These are phyloP conservation scores for Pisolithus orientalis DNA, from an alignment of 768 basidiomycete genomes.

Conservation along the genomic window DNA sequence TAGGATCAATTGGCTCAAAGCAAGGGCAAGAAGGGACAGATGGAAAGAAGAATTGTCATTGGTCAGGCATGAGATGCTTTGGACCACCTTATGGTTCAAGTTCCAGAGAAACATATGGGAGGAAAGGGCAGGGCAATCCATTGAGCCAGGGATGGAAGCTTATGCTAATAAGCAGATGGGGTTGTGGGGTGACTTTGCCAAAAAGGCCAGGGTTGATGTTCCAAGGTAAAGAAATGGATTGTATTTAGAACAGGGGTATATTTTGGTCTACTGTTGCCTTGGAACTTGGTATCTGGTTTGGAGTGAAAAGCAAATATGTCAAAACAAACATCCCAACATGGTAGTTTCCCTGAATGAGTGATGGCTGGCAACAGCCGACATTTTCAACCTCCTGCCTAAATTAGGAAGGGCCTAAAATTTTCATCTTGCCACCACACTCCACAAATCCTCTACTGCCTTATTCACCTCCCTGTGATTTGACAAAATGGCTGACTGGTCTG, in stretches of 20 bases:
- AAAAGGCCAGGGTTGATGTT: not conserved
- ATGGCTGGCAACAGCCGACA: not conserved
- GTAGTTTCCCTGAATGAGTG: not conserved
- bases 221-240: not conserved
- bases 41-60: slow-evolving; percentile 16
- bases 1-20: too few relatives aligned
- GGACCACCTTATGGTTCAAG: slow-evolving; percentile 10
- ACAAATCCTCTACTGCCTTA: not conserved
- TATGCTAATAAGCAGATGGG: not conserved
- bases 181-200: not conserved
- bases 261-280: too few relatives aligned
- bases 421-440: not conserved
- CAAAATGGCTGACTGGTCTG: not conserved
- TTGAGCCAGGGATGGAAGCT: not conserved
- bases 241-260: not conserved
- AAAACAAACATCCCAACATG: not conserved
- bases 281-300: too few relatives aligned
- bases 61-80: slow-evolving; percentile 13
- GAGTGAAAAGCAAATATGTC: not conserved
- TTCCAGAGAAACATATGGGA: not conserved
- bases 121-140: not conserved
- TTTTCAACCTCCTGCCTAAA: not conserved
- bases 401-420: not conserved
- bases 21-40: not conserved
- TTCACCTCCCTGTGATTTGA: not conserved